Percentiles rank a stretch among this genome's conserved stretches.
These are phyloP conservation scores for Rubia yunnanensis DNA, from an alignment of 257 asterid genomes.

Conservation along the genomic window DNA sequence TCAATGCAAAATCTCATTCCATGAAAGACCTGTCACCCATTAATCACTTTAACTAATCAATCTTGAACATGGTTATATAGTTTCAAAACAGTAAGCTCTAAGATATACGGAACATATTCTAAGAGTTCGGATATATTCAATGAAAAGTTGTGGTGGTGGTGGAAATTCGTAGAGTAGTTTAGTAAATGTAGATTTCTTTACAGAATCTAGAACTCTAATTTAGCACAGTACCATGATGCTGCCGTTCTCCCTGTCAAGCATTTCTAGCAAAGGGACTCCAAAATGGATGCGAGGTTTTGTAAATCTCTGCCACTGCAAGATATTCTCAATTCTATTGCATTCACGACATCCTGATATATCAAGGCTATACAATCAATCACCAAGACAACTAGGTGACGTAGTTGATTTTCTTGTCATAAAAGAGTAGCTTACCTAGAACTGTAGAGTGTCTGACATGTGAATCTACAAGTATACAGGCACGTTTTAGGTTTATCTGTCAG, in stretches of 20 bases:
- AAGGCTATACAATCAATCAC: conserved; percentile 2
- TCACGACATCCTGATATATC: conserved; percentile 50
- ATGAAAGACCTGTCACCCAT: not conserved
- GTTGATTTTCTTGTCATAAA: conserved; percentile 1
- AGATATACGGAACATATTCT: not conserved
- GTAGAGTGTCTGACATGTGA: conserved; percentile 46
- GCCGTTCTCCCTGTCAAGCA: conserved; percentile 44
- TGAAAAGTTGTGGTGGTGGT: not conserved
- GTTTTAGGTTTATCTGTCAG: conserved; percentile 89
- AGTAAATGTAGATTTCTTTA: conserved; percentile 1
- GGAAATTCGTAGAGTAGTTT: not conserved
- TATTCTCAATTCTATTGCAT: conserved; percentile 79
- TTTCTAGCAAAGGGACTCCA: conserved; percentile 67
- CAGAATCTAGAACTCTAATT: not conserved
- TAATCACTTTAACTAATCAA: not conserved
- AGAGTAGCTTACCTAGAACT: conserved; percentile 54
- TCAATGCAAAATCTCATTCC: not conserved
- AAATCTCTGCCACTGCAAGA: conserved; percentile 69
- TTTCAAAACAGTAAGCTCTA: not conserved
- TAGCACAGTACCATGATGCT: conserved; percentile 49
- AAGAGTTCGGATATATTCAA: not conserved
- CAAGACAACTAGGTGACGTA: conserved; percentile 8
- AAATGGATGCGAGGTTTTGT: conserved; percentile 60
- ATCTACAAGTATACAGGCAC: conserved; percentile 84
- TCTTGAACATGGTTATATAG: not conserved